phyloP scores from a whole-genome alignment of 116 monocot genomes.

The Cymodocea nodosa region DNA sequence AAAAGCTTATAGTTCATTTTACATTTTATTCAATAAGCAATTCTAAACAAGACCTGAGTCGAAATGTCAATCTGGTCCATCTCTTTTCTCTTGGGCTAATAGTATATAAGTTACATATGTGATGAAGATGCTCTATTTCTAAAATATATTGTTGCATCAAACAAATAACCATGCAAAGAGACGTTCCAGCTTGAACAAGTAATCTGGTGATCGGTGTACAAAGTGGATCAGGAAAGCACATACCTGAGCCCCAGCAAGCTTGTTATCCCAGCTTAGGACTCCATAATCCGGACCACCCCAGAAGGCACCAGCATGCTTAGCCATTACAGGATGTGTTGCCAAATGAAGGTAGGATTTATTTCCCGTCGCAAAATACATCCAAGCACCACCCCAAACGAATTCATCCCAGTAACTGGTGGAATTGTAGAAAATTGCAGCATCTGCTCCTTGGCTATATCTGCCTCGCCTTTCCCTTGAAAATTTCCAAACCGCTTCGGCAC shows the following conservation, averaged over 20 bases:
- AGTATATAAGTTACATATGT: no score
- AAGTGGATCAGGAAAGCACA: not conserved
- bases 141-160: no score
- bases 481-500: slow-evolving; percentile 51
- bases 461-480: slow-evolving; percentile 59
- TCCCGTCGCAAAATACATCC: slow-evolving; percentile 82
- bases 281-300: slow-evolving; percentile 84
- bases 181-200: no score
- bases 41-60: no score
- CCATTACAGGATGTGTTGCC: slow-evolving; percentile 52
- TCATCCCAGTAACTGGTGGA: slow-evolving; percentile 91
- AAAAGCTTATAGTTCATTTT: no score
- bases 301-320: slow-evolving; percentile 76
- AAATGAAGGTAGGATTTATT: slow-evolving; percentile 57
- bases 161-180: no score
- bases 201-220: no score
- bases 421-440: slow-evolving; percentile 56
- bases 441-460: slow-evolving; percentile 42
- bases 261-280: slow-evolving; percentile 90
- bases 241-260: slow-evolving; percentile 83
- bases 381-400: slow-evolving; percentile 75
- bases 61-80: no score
- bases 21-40: no score
- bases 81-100: no score
- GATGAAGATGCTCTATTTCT: no score